Evolutionary conservation across 495 filamentous ascomycete genomes (phyloP).

Genomic region (Pyronema domesticum): DNA sequence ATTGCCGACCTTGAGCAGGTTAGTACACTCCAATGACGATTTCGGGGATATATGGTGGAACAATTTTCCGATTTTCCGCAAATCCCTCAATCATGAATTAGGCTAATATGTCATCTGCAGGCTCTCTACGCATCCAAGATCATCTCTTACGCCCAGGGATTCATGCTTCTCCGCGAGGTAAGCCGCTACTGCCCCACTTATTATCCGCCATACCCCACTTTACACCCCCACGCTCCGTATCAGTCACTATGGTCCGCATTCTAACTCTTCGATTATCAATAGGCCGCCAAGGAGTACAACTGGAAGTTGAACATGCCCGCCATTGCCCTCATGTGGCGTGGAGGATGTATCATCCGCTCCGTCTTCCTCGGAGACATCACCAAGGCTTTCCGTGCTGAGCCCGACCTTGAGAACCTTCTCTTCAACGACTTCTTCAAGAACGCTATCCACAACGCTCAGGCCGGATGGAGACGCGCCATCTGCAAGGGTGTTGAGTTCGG

Average conservation of each 20-base stretch:
- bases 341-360: slow-evolving; percentile 98
- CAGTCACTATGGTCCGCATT: background rate
- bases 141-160: slow-evolving; percentile 97
- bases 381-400: slow-evolving; percentile 80
- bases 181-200: slow-evolving; percentile 19
- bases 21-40: background rate
- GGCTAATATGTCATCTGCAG: slow-evolving; percentile 14
- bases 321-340: slow-evolving; percentile 99
- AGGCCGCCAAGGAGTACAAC: slow-evolving; percentile 83
- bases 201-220: background rate
- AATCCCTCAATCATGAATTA: slow-evolving; percentile 3
- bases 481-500: slow-evolving; percentile 80
- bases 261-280: slow-evolving; percentile 26
- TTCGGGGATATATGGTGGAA: background rate
- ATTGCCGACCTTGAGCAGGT: slow-evolving; percentile 86
- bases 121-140: slow-evolving; percentile 98
- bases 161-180: slow-evolving; percentile 99
- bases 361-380: slow-evolving; percentile 99
- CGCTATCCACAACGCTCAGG: slow-evolving; percentile 90
- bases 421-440: slow-evolving; percentile 99
- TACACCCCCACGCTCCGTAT: background rate
- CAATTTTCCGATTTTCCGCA: background rate
- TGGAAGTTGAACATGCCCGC: slow-evolving; percentile 99
- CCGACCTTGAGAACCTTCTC: slow-evolving; percentile 91
- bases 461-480: slow-evolving; percentile 88